Base-by-base conservation (phyloP, 441 rosid species). In the Pelargonium cotyledonis region DNA sequence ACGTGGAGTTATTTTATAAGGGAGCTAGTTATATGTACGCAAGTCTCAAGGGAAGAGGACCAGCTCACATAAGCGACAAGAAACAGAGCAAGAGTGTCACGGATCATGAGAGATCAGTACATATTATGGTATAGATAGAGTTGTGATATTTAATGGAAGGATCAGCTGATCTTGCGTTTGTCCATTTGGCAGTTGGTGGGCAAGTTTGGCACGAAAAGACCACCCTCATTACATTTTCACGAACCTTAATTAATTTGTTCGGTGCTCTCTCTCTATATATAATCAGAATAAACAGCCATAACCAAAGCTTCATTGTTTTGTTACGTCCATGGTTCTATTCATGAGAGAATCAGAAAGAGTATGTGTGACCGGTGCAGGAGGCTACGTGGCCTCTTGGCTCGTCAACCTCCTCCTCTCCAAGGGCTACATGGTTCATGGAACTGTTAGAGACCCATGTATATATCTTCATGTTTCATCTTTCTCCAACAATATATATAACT, bases 301-400 rank as follows among this genome's bases (percentile, higher is more conserved):
- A 46, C 4, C 51, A 11, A 46, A 46, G 51, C 51, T 46, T 46
- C 14, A 14, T 8, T 10, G 51, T 46, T 46, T 10, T 46, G 4
- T 10, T 14, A 21, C 23, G 23, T 21, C 23, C 23, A 46, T 46
- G 51, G 51, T 9, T 1, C 4, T 9, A 11, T 3, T 46, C 11
- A 14, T 46, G 51, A 31, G 58, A 51, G 58, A 51, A 51, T 5
- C 38, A 51, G 58, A n/a, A 51, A 51, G 58, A 18, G 65, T 69
- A 6, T 69, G 72, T 3, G 72, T 69, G 65, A 69, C 72, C 5
- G 72, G 72, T 4, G 72, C 72, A 6, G 72, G 72, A 40, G 72
- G 72, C 65, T 69, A 57, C 46, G 11, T 69, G n/a, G 72, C 72
- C 53, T 69, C 72, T 5, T 69, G 72, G 72, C 38, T 60, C 6